phyloP scores from a whole-genome alignment of 2,329 filamentous ascomycete genomes.

The Juglanconis sp. region DNA sequence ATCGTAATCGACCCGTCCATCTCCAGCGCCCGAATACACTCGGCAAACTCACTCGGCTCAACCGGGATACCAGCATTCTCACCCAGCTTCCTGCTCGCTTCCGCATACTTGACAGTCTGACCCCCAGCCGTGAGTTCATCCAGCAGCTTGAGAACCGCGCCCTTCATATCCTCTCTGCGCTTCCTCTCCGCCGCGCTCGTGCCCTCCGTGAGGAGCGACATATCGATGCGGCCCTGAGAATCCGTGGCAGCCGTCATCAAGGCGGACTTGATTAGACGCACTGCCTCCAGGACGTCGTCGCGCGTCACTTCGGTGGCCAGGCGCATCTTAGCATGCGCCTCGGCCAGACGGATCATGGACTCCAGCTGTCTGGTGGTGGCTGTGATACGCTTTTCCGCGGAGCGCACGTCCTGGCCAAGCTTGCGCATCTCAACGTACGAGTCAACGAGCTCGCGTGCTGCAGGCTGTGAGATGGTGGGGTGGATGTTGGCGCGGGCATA shows the following conservation, averaged over 20 bases:
- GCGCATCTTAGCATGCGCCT: slow-evolving; percentile 98
- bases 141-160: slow-evolving; percentile 67
- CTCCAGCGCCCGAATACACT: slow-evolving; percentile 77
- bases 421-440: slow-evolving; percentile 94
- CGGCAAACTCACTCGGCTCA: slow-evolving; percentile 77
- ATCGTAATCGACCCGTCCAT: slow-evolving; percentile 80
- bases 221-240: slow-evolving; percentile 87
- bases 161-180: slow-evolving; percentile 79
- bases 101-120: slow-evolving; percentile 70
- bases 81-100: slow-evolving; percentile 68
- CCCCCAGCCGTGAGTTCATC: slow-evolving; percentile 75
- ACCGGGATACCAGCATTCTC: slow-evolving; percentile 70
- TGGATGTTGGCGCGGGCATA: slow-evolving; percentile 87
- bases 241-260: slow-evolving; percentile 98
- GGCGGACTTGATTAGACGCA: slow-evolving; percentile 87
- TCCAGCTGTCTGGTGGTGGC: slow-evolving; percentile 95
- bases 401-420: slow-evolving; percentile 81
- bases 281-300: slow-evolving; percentile 83
- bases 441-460: slow-evolving; percentile 78
- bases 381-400: slow-evolving; percentile 92
- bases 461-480: slow-evolving; percentile 74
- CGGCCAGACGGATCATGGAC: slow-evolving; percentile 94
- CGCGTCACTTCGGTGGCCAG: slow-evolving; percentile 72
- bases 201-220: slow-evolving; percentile 93
- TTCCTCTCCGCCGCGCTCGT: slow-evolving; percentile 83